A percentile compares a stretch with the other conserved stretches of the same genome.
Conservation (phyloP, 2,329 filamentous ascomycete genomes). For the Colletotrichum godetiae region DNA sequence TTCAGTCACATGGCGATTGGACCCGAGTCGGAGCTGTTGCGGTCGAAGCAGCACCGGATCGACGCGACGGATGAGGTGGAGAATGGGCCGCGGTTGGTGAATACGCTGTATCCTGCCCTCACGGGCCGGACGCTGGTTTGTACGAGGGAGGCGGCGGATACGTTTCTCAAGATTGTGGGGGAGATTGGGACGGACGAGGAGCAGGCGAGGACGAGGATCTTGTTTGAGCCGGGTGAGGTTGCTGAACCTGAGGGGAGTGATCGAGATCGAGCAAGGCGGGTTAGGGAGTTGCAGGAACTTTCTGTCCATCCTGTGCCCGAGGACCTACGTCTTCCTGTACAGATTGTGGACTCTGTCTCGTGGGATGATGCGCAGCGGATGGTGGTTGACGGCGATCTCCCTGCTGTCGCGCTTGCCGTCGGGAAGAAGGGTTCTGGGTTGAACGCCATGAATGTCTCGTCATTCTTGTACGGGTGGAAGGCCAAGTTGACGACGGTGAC, state of each 20-base stretch:
- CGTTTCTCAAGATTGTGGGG: slow-evolving; percentile 50
- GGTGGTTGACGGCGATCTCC: slow-evolving; percentile 43
- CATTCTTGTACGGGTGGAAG: slow-evolving; percentile 54
- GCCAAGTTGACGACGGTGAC: slow-evolving; percentile 48
- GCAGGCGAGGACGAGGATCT: slow-evolving; percentile 46
- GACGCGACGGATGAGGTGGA: slow-evolving; percentile 45
- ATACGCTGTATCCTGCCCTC: slow-evolving; percentile 48
- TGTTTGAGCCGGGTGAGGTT: slow-evolving; percentile 39
- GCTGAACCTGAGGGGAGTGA: slow-evolving; percentile 24
- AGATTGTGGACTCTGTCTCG: slow-evolving; percentile 40
- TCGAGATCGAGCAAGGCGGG: slow-evolving; percentile 12
- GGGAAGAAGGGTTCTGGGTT: slow-evolving; percentile 44
- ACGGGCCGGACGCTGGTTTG: slow-evolving; percentile 47
- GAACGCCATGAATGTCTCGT: slow-evolving; percentile 50
- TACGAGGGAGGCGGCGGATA: slow-evolving; percentile 51
- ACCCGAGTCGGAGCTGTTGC: slow-evolving; percentile 38
- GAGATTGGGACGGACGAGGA: slow-evolving; percentile 51
- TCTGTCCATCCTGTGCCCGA: slow-evolving; percentile 46
- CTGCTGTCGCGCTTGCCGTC: slow-evolving; percentile 48
- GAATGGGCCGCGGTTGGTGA: slow-evolving; percentile 36
- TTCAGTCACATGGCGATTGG: slow-evolving; percentile 49
- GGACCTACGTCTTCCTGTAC: slow-evolving; percentile 49
- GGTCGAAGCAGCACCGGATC: slow-evolving; percentile 49
- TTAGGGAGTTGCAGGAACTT: slow-evolving; percentile 46
- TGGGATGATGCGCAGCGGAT: slow-evolving; percentile 44